phyloP scores from a whole-genome alignment of 495 filamentous ascomycete genomes.

The Hypoxylon crocopeplum region DNA sequence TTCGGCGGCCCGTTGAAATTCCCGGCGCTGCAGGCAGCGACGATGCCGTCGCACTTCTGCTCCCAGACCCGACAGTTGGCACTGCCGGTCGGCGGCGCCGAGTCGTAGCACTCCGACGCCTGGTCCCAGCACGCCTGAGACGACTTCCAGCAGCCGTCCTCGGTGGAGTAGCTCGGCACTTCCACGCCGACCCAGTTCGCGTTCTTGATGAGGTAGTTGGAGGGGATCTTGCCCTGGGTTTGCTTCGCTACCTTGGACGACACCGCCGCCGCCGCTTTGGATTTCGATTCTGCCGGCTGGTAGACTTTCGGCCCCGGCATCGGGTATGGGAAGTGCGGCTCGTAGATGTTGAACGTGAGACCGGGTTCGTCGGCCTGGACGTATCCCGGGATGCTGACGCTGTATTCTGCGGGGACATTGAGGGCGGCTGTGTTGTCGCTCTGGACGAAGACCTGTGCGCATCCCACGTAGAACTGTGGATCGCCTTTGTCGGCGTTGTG shows the following conservation, averaged over 20 bases:
- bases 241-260: slow-evolving; percentile 35
- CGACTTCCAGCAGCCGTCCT: slow-evolving; percentile 65
- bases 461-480: slow-evolving; percentile 73
- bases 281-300: slow-evolving; percentile 31
- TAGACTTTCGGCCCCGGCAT: slow-evolving; percentile 66
- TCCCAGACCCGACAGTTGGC: slow-evolving; percentile 66
- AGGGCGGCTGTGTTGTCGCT: slow-evolving; percentile 48
- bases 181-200: slow-evolving; percentile 75
- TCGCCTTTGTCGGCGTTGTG: slow-evolving; percentile 65
- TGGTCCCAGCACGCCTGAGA: slow-evolving; percentile 65
- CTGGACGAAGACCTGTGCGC: slow-evolving; percentile 71
- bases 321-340: slow-evolving; percentile 55
- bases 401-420: slow-evolving; percentile 47
- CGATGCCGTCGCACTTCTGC: slow-evolving; percentile 62
- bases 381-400: slow-evolving; percentile 70
- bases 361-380: slow-evolving; percentile 57
- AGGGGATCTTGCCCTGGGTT: slow-evolving; percentile 55
- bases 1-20: slow-evolving; percentile 66
- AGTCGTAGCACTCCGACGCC: slow-evolving; percentile 60
- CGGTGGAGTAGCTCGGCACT: slow-evolving; percentile 58
- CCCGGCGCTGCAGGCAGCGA: slow-evolving; percentile 53
- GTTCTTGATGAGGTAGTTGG: slow-evolving; percentile 65
- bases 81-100: slow-evolving; percentile 63
- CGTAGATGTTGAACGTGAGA: slow-evolving; percentile 70
- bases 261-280: background rate